Evolutionary conservation across 768 basidiomycete species (phyloP).

Genomic region (Kwoniella sp.): DNA sequence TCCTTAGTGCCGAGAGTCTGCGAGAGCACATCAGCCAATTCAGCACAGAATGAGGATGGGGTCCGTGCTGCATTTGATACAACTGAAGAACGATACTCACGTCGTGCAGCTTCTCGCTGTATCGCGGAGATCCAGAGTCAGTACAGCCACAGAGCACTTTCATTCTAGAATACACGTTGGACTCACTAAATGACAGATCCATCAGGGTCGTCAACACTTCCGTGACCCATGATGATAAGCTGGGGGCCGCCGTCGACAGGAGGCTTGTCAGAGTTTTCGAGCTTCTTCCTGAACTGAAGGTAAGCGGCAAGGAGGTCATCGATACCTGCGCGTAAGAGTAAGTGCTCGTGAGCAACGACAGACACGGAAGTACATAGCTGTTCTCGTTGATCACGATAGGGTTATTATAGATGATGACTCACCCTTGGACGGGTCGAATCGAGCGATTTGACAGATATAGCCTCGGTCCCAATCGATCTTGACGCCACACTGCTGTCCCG

Average conservation of each 20-base stretch:
- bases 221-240: constrained; percentile 67
- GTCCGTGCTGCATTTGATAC: constrained; percentile 67
- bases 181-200: constrained; percentile 59
- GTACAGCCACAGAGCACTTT: too few species aligned
- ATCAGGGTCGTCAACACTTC: constrained; percentile 92
- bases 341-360: too few species aligned
- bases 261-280: constrained; percentile 52
- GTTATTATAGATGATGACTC: constrained; percentile 60
- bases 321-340: constrained; percentile 40
- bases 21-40: too few species aligned
- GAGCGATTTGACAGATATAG: constrained; percentile 88
- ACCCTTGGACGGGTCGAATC: constrained; percentile 87
- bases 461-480: constrained; percentile 62
- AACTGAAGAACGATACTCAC: constrained; percentile 24
- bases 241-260: constrained; percentile 48
- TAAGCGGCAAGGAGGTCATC: constrained; percentile 68
- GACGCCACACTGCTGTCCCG: constrained; percentile 50
- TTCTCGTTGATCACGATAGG: too few species aligned
- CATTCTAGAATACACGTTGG: too few species aligned
- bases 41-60: too few species aligned
- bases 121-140: too few species aligned
- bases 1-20: constrained; percentile 44
- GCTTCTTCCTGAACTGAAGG: constrained; percentile 72
- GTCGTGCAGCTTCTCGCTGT: constrained; percentile 48
- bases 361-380: too few species aligned